A percentile compares a stretch with the other conserved stretches of the same genome.
Evolutionary conservation across 2,329 filamentous ascomycete species (phyloP).

Genomic region (Didymella pinodella): DNA sequence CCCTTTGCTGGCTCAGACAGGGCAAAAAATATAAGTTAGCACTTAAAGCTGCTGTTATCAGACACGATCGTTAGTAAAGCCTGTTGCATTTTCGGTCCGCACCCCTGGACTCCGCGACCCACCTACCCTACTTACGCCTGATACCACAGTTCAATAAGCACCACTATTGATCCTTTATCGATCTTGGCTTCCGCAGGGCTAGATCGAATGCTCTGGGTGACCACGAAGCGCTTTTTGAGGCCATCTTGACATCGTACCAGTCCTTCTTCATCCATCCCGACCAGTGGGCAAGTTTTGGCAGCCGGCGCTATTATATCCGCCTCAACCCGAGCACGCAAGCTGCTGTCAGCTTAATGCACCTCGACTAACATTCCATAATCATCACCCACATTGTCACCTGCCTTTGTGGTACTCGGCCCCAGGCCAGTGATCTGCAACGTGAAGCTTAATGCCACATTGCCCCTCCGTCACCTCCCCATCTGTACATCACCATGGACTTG

Average conservation of each 20-base stretch:
- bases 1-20: no score
- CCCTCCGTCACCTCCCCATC: neutral
- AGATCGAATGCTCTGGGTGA: neutral
- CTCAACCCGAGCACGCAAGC: constrained; percentile 20
- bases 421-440: neutral
- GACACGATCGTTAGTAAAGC: no score
- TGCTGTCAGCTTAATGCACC: constrained; percentile 24
- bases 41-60: no score
- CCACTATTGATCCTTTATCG: constrained; percentile 18
- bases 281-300: constrained; percentile 28
- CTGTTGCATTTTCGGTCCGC: no score
- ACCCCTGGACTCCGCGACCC: no score
- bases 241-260: neutral
- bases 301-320: constrained; percentile 16
- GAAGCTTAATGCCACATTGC: constrained; percentile 10
- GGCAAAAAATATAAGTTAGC: no score
- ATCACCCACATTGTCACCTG: constrained; percentile 5
- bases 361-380: constrained; percentile 9
- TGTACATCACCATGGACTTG: constrained; percentile 25
- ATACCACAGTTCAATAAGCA: neutral
- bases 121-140: no score
- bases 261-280: neutral
- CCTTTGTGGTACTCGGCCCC: neutral
- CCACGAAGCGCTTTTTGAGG: neutral
- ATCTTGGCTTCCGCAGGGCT: neutral